Conservation (phyloP, 129 eudicot genomes). For the Helichrysum umbraculigerum region DNA sequence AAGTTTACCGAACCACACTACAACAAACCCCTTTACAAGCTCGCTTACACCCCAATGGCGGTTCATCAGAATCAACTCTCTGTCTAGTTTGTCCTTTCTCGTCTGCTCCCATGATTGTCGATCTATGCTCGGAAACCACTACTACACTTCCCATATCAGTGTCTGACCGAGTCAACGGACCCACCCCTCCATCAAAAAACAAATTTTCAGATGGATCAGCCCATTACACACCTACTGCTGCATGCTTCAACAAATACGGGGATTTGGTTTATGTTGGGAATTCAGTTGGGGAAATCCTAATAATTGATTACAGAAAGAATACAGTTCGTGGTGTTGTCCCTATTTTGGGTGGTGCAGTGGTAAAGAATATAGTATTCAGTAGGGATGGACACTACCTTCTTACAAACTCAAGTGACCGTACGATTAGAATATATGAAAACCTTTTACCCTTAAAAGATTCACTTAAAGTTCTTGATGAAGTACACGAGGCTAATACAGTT, state of each 20-base stretch:
- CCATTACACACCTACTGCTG: slow-evolving; percentile 37
- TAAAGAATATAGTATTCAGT: slow-evolving; percentile 80
- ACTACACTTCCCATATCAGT: slow-evolving; percentile 64
- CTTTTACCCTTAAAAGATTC: slow-evolving; percentile 63
- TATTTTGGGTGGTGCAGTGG: slow-evolving; percentile 64
- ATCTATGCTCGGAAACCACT: slow-evolving; percentile 48
- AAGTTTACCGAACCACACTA: slow-evolving; percentile 50
- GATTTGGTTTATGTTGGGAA: slow-evolving; percentile 40
- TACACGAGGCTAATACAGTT: not conserved
- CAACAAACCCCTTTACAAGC: slow-evolving; percentile 87
- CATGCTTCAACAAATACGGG: slow-evolving; percentile 38
- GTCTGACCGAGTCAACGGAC: slow-evolving; percentile 34
- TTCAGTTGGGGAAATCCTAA: slow-evolving; percentile 36
- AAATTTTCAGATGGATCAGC: slow-evolving; percentile 37
- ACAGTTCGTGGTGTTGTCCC: slow-evolving; percentile 58
- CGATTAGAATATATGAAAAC: slow-evolving; percentile 80
- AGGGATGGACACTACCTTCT: slow-evolving; percentile 81
- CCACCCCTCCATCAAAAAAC: slow-evolving; percentile 27
- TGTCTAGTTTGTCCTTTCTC: slow-evolving; percentile 88
- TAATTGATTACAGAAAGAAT: slow-evolving; percentile 43
- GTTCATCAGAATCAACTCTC: slow-evolving; percentile 61
- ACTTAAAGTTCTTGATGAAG: slow-evolving; percentile 46
- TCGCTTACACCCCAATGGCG: slow-evolving; percentile 64
- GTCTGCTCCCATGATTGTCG: slow-evolving; percentile 91
- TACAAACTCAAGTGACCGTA: slow-evolving; percentile 92